A percentile compares a stretch with the other conserved stretches of the same genome.
Evolutionary conservation across 306 rosid genomes (phyloP).

Genomic region (Inga oerstediana): DNA sequence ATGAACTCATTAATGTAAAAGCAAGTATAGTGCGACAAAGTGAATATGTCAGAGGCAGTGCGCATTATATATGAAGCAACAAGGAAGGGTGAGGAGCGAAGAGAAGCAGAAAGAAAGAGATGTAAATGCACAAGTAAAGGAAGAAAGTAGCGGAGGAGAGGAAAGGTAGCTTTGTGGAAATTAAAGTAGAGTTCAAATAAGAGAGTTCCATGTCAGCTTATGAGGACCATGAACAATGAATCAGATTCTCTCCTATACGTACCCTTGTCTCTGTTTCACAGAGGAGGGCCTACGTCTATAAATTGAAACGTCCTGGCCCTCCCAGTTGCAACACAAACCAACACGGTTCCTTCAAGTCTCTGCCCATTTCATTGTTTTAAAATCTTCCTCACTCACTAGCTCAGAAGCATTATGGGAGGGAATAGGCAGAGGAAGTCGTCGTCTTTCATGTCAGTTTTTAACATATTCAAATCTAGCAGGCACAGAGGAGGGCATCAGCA

Average conservation of each 20-base stretch:
- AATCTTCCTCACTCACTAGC: neutral
- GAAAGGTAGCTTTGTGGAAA: slow-evolving; percentile 33
- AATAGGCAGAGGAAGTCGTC: slow-evolving; percentile 67
- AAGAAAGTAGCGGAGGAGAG: slow-evolving; percentile 45
- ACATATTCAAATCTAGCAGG: slow-evolving; percentile 58
- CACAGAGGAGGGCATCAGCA: slow-evolving; percentile 9
- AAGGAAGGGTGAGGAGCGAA: neutral
- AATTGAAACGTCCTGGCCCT: slow-evolving; percentile 39
- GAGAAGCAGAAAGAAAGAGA: slow-evolving; percentile 25
- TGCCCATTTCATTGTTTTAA: neutral
- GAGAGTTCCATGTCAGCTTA: slow-evolving; percentile 36
- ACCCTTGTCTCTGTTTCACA: slow-evolving; percentile 20
- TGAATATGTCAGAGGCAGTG: slow-evolving; percentile 20
- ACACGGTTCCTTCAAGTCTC: neutral
- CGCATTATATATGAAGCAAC: slow-evolving; percentile 2
- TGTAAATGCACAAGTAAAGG: slow-evolving; percentile 29
- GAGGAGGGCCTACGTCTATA: slow-evolving; percentile 38
- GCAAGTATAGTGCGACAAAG: slow-evolving; percentile 25
- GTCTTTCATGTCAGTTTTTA: slow-evolving; percentile 57
- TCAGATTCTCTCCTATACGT: slow-evolving; percentile 43
- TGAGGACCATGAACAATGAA: slow-evolving; percentile 46
- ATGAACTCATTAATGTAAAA: slow-evolving; percentile 8
- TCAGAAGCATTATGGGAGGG: slow-evolving; percentile 51
- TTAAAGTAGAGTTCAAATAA: slow-evolving; percentile 22
- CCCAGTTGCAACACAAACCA: slow-evolving; percentile 34